phyloP scores from a whole-genome alignment of 148 eudicot species.

The Rhododendron ferrugineum region DNA sequence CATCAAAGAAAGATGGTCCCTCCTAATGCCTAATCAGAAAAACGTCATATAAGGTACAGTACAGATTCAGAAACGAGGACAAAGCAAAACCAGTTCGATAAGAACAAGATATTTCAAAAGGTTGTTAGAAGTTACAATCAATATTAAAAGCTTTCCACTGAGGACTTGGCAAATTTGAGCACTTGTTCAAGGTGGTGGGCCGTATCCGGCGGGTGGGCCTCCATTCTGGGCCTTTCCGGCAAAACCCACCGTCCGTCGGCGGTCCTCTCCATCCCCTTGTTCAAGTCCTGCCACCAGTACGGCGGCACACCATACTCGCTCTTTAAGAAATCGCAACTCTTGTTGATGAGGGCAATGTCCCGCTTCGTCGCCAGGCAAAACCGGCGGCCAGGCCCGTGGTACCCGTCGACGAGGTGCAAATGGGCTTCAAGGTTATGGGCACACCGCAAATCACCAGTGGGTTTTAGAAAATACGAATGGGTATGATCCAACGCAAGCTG shows the following conservation, averaged over 20 bases:
- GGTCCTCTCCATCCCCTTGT: slow-evolving; percentile 78
- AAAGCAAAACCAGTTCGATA: neutral
- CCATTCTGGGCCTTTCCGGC: slow-evolving; percentile 57
- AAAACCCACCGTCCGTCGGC: slow-evolving; percentile 72
- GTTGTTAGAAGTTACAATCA: neutral
- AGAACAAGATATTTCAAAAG: neutral
- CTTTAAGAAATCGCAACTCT: slow-evolving; percentile 54
- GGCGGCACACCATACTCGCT: slow-evolving; percentile 61
- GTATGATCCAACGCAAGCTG: slow-evolving; percentile 43
- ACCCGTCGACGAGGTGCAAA: slow-evolving; percentile 62
- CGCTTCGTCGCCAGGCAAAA: slow-evolving; percentile 38
- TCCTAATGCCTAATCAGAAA: neutral
- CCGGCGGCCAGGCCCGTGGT: slow-evolving; percentile 30
- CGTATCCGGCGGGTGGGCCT: slow-evolving; percentile 58
- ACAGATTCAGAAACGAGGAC: neutral
- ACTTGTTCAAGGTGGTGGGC: slow-evolving; percentile 65
- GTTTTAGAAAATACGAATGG: slow-evolving; percentile 31
- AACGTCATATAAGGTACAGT: neutral
- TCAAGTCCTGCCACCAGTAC: slow-evolving; percentile 67
- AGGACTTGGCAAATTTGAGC: slow-evolving; percentile 33
- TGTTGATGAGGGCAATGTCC: slow-evolving; percentile 81
- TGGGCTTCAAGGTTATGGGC: slow-evolving; percentile 44
- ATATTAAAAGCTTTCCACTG: neutral
- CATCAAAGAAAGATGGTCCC: neutral
- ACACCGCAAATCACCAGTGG: slow-evolving; percentile 19